These are phyloP conservation scores for Aspergillus terreus DNA, from an alignment of 2,329 filamentous ascomycete genomes.

Conservation along the genomic window DNA sequence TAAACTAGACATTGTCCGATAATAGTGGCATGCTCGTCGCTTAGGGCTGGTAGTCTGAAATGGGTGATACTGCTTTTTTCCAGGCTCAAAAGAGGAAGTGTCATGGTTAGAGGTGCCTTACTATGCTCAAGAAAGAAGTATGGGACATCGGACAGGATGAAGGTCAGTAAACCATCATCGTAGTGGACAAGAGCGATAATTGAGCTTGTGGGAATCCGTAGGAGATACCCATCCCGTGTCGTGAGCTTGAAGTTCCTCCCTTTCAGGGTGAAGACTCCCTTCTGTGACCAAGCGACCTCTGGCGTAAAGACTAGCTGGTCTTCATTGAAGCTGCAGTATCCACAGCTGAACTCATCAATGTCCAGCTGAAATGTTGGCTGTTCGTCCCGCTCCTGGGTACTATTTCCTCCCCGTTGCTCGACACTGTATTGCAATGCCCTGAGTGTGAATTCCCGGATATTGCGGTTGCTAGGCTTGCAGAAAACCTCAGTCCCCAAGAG, in stretches of 20 bases:
- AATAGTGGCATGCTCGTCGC: conserved; percentile 5
- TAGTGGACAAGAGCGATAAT: conserved; percentile 48
- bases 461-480: conserved; percentile 33
- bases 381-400: conserved; percentile 1
- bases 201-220: conserved; percentile 51
- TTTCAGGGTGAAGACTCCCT: conserved; percentile 37
- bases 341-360: conserved; percentile 34
- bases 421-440: conserved; percentile 29
- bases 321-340: conserved; percentile 44
- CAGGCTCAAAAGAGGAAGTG: background rate
- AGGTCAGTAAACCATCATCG: conserved; percentile 36
- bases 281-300: conserved; percentile 12
- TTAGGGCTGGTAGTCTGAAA: conserved; percentile 2
- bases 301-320: conserved; percentile 41
- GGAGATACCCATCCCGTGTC: conserved; percentile 24
- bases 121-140: conserved; percentile 39
- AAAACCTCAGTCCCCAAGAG: conserved; percentile 19
- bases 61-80: conserved; percentile 1
- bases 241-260: conserved; percentile 42
- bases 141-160: conserved; percentile 53
- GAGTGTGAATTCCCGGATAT: conserved; percentile 33
- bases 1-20: conserved; percentile 44
- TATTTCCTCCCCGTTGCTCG: conserved; percentile 13
- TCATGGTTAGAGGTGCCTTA: background rate
- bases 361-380: conserved; percentile 11